Conservation (phyloP, 345 rosid genomes). For the Ricinus communis region DNA sequence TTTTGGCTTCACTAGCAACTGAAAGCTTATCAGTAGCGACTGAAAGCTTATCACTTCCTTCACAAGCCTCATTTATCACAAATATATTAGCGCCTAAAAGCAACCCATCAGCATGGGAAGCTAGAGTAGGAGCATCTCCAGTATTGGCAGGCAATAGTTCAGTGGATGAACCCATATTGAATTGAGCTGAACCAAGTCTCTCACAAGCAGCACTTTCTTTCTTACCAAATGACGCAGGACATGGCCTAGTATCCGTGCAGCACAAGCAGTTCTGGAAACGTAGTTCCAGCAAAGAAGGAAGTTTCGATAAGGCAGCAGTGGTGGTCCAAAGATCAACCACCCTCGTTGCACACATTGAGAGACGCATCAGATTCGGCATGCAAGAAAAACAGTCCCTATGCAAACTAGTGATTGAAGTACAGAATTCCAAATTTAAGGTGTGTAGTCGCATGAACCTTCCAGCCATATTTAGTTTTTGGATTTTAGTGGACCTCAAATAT, state of each 20-base stretch:
- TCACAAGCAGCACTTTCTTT: constrained; percentile 12
- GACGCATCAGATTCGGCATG: constrained; percentile 50
- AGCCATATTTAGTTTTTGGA: constrained; percentile 42
- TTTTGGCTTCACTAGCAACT: constrained; percentile 16
- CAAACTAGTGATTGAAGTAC: constrained; percentile 47
- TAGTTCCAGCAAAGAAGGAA: constrained; percentile 47
- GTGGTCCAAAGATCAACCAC: constrained; percentile 56
- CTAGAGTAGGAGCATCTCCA: constrained; percentile 18
- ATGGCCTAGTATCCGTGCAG: constrained; percentile 48
- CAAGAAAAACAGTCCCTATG: constrained; percentile 53
- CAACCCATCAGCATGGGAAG: constrained; percentile 11
- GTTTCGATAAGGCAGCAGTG: constrained; percentile 41
- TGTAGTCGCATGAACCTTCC: constrained; percentile 43
- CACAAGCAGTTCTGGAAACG: constrained; percentile 54
- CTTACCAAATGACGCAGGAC: constrained; percentile 34
- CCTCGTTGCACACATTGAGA: constrained; percentile 61
- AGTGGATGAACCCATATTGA: constrained; percentile 7
- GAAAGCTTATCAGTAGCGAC: constrained; percentile 13
- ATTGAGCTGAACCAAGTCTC: constrained; percentile 16
- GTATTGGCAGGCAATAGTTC: constrained; percentile 13
- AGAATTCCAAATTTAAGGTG: constrained; percentile 49
- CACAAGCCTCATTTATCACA: background rate
- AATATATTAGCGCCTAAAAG: constrained; percentile 4
- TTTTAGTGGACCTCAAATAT: constrained; percentile 30
- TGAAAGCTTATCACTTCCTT: constrained; percentile 7